Evolutionary conservation across 2,329 filamentous ascomycete genomes (phyloP), one percentile per base, ranked within the genome.

Genomic region (Orbilia oligospora): DNA sequence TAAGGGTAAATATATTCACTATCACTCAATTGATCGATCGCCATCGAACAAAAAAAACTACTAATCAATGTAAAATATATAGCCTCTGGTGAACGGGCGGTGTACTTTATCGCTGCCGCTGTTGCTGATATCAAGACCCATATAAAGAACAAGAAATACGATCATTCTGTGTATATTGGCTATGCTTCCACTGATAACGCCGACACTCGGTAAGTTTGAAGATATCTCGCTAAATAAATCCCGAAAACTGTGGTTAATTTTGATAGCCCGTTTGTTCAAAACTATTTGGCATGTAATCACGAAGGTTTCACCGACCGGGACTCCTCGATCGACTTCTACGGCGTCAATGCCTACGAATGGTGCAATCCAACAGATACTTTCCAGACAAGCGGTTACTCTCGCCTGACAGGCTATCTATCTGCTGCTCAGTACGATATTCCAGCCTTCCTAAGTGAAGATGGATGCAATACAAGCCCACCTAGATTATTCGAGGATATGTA

Each of bases 171-270:
- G 80, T 93, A 93, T 14, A 88, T 97, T 73, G 94, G 94, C 71
- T 97, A 97, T 85, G 94, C 92, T 4, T 93, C 93, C 9, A 92
- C 93, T 44, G 93, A 97, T 83, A 95, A 97, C 82, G 88, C 91
- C 2, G 88, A 91, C 76, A 86, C 90, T 67, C 87, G 89, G 73
- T 77, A 71, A 20, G 73, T 14, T 10, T 22, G 16, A 3, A 41
- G 36, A 46, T 1, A 20, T 9, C 2, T 5, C 20, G 5, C 18
- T 16, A 20, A 46, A 9, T 2, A 20, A 1, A 20, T 46, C 10
- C 4, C 4, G 6, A 46, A 6, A 3, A 30, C 27, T 30, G 3
- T 46, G 2, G 18, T 16, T 46, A 20, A 46, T 16, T 1, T 1
- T 48, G 20, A 5, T 24, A 77, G 73, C n/a, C 89, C 89, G 38